Base-by-base conservation (phyloP, 1,284 basidiomycete genomes). In the Clitocybe nebularis region DNA sequence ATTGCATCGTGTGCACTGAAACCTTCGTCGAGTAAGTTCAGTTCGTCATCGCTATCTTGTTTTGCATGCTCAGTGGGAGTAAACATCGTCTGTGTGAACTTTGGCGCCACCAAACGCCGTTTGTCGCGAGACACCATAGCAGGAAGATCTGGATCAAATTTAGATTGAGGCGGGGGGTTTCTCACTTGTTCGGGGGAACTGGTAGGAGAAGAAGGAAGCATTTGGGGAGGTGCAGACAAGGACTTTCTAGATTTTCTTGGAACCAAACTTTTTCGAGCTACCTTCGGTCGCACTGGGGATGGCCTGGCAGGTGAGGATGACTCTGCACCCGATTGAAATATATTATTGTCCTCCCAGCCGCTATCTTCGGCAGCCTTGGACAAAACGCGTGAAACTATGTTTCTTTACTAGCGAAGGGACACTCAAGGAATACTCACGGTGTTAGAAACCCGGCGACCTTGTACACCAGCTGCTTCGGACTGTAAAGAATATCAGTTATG, bases 271-370 rank as follows among this genome's bases (percentile, higher is more conserved):
- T 75, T 73, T 33, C 79, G 74, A 29, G 70, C 48, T 20, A 50
- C 56, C n/a, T 74, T 79, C 3, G 68, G 55, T 40, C 73, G 72
- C 7, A 62, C 58, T 3, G 80, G 82, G 4, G 81, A 75, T 23
- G 81, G 78, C 16, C 81, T 77, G 5, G 59, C 60, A 10, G 86
- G 86, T 13, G 85, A 88, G 9, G 86, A 85, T 9, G 81, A 84
- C 55, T 89, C 86, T 3, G 81, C 81, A 19, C 86, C 86, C 9
- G 84, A 88, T 56, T 89, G 86, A 59, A 89, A 89, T 28, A 89
- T 77, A 48, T 89, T 89, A 53, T 87, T 87, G 52, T 89, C 87
- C 56, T 89, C 86, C 86, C 86, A 89, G 22, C 84, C 85, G 51
- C 86, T 88, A 45, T 88, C 84, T 21, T 84, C 75, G 25, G 54